Evolutionary conservation across 208 protist genomes (phyloP).

Genomic region (Trichomonas vaginalis): DNA sequence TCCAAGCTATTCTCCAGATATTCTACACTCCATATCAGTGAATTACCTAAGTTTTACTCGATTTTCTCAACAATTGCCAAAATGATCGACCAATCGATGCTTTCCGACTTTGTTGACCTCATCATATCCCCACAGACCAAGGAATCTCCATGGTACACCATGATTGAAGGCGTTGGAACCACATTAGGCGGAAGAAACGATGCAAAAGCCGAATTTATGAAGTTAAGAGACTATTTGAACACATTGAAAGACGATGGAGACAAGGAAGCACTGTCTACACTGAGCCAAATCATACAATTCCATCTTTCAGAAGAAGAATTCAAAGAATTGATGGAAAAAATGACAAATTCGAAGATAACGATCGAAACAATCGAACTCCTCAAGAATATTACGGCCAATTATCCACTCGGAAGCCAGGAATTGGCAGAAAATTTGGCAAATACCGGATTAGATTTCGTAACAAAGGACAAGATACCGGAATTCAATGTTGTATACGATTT

Average conservation of each 20-base stretch:
- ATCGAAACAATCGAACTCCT: neutral
- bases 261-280: neutral
- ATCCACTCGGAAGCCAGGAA: neutral
- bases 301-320: neutral
- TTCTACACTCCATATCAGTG: neutral
- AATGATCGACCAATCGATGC: neutral
- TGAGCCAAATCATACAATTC: neutral
- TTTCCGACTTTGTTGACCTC: neutral
- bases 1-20: neutral
- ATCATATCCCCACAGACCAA: neutral
- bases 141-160: neutral
- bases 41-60: neutral
- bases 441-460: neutral
- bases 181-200: neutral
- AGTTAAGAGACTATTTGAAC: neutral
- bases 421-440: neutral
- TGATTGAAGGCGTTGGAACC: neutral
- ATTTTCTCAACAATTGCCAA: neutral
- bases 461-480: neutral
- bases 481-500: neutral
- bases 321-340: neutral
- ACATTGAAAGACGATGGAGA: neutral
- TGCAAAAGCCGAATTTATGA: neutral
- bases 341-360: neutral
- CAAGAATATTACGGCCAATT: neutral